Evolutionary conservation across 2,329 filamentous ascomycete genomes (phyloP), one percentile per base, ranked within the genome.

Genomic region (Aspergillus glaucus): DNA sequence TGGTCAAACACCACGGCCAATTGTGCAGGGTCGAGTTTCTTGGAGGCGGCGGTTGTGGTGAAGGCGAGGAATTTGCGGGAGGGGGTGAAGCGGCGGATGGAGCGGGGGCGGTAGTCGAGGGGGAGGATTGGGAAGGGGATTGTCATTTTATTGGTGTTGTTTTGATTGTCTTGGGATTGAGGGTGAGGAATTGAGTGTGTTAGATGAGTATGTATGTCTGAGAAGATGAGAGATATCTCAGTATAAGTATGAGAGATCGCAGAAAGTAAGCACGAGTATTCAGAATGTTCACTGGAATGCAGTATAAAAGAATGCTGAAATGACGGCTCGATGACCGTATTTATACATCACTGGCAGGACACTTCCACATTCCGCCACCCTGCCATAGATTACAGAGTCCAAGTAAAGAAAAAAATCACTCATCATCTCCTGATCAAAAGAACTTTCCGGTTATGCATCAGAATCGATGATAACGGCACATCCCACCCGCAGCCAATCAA

Each of bases 101-200:
- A 30, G 26, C 26, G 26, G 26, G 26, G 10, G 36, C 49, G 49
- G 37, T 42, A 50, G 17, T 51, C 45, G 22, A 51, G 37, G 1
- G 51, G 42, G 22, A 55, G 30, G 9, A 49, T 54, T 10, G 53
- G 51, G 6, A 53, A 47, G 48, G 53, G 51, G 34, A 55, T 50
- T 19, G 45, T 46, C 48, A 50, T 48, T 10, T 19, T 43, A 17
- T 17, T 3, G 12, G 6, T 19, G 37, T 17, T n/a, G 32, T 3
- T 21, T 15, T 40, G 37, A 6, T 22, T 4, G 37, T 36, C n/a
- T n/a, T 15, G 12, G 17, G 17, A 19, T 17, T 17, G 17, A 17
- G 17, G 19, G 2, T 8, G 26, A 28, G 4, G 26, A 28, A 28
- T 10, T 8, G 9, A 10, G 26, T 10, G 26, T 10, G 26, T 28